These are phyloP conservation scores for Pneumocystis canis DNA, from an alignment of 1,139 yeast species.

Conservation along the genomic window DNA sequence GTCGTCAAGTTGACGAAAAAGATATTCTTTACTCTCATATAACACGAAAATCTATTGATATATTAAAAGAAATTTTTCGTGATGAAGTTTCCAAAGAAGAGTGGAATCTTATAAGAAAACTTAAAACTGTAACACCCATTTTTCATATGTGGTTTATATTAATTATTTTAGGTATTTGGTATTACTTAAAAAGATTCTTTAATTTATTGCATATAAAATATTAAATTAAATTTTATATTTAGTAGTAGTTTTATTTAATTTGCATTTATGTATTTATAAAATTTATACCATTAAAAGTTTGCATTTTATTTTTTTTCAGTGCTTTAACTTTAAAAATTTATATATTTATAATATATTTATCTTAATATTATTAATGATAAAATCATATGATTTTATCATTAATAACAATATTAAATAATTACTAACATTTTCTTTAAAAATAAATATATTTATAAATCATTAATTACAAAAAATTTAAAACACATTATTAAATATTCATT, in stretches of 20 bases:
- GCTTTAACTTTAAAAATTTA: neutral
- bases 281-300: neutral
- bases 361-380: neutral
- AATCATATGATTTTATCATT: too few relatives aligned
- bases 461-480: neutral
- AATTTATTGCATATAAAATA: neutral
- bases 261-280: neutral
- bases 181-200: neutral
- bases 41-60: conserved; percentile 78
- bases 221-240: neutral
- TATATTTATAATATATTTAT: neutral
- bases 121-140: conserved; percentile 75
- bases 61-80: conserved; percentile 96
- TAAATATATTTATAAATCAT: neutral
- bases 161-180: neutral
- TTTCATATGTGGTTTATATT: neutral
- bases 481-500: neutral
- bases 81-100: conserved; percentile 86
- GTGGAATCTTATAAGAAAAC: conserved; percentile 78
- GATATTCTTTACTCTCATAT: conserved; percentile 80
- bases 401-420: too few relatives aligned
- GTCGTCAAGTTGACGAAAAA: conserved; percentile 91
- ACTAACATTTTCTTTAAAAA: neutral
- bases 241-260: neutral
- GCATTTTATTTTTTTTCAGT: neutral